phyloP scores from a whole-genome alignment of 2,329 filamentous ascomycete species.

The Colletotrichum simmondsii region DNA sequence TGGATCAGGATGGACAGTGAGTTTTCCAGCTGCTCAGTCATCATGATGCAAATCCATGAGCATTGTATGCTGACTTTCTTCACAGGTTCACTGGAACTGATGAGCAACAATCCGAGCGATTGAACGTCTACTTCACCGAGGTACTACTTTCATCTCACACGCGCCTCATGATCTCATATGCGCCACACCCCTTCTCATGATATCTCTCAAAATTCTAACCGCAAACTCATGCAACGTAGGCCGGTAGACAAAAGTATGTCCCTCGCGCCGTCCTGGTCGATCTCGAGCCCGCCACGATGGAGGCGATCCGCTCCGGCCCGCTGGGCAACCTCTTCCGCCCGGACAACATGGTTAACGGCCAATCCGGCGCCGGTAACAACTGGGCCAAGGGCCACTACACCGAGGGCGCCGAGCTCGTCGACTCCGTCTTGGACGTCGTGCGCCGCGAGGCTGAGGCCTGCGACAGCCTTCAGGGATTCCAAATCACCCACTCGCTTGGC shows the following conservation, averaged over 20 bases:
- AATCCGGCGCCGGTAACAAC: slow-evolving; percentile 99
- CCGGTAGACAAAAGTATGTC: slow-evolving; percentile 97
- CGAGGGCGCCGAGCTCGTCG: slow-evolving; percentile 98
- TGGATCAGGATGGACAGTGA: slow-evolving; percentile 95
- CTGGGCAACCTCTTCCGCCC: slow-evolving; percentile 99
- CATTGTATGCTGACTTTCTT: slow-evolving; percentile 23
- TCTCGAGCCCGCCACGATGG: slow-evolving; percentile 99
- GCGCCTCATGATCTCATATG: too few relatives aligned
- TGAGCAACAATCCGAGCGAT: slow-evolving; percentile 98
- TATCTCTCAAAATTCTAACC: not conserved
- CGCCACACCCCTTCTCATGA: not conserved
- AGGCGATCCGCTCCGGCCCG: slow-evolving; percentile 96
- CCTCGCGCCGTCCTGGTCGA: slow-evolving; percentile 99
- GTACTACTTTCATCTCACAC: slow-evolving; percentile 48
- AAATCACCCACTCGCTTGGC: slow-evolving; percentile 99
- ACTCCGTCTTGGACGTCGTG: slow-evolving; percentile 97
- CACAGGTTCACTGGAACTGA: slow-evolving; percentile 93
- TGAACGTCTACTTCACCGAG: slow-evolving; percentile 99
- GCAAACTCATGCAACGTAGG: slow-evolving; percentile 61
- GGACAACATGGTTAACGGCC: slow-evolving; percentile 99
- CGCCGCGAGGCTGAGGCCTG: slow-evolving; percentile 98
- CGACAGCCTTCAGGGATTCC: slow-evolving; percentile 99
- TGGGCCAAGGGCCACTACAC: slow-evolving; percentile 99
- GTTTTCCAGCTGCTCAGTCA: slow-evolving; percentile 48
- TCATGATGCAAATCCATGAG: not conserved